A percentile compares a stretch with the other conserved stretches of the same genome.
These are phyloP conservation scores for Neurospora sublineolata DNA, from an alignment of 495 filamentous ascomycete genomes.

Conservation along the genomic window DNA sequence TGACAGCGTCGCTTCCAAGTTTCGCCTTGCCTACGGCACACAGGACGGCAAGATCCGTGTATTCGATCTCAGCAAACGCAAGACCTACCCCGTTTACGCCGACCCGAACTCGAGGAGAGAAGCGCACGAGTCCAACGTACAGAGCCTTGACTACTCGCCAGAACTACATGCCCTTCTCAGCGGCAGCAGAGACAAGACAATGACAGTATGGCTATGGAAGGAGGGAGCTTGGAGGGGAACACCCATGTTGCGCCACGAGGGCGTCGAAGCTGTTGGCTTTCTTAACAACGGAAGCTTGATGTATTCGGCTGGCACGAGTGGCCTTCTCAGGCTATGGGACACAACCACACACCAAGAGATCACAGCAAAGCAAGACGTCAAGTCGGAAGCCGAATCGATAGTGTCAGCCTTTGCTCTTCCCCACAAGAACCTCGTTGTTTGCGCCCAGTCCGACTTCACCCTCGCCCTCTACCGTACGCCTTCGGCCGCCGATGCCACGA, in stretches of 20 bases:
- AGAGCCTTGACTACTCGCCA: conserved; percentile 66
- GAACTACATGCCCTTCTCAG: conserved; percentile 66
- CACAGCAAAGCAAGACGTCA: conserved; percentile 54
- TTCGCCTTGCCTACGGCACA: conserved; percentile 77
- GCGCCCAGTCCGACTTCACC: conserved; percentile 82
- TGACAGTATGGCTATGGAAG: conserved; percentile 91
- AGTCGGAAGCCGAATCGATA: conserved; percentile 66
- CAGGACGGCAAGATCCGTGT: conserved; percentile 87
- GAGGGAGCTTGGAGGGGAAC: conserved; percentile 72
- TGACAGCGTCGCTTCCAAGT: conserved; percentile 37
- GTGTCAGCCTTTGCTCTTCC: conserved; percentile 55
- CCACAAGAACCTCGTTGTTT: conserved; percentile 55
- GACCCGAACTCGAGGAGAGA: conserved; percentile 36
- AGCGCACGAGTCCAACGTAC: conserved; percentile 86
- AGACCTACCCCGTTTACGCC: conserved; percentile 55
- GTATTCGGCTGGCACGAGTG: conserved; percentile 79
- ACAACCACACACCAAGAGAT: conserved; percentile 64
- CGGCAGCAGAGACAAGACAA: conserved; percentile 89
- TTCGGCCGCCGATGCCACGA: conserved; percentile 10
- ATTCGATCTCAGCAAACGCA: conserved; percentile 81
- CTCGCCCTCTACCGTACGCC: conserved; percentile 58
- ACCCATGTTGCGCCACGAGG: conserved; percentile 75
- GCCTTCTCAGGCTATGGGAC: conserved; percentile 72
- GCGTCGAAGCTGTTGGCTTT: conserved; percentile 75
- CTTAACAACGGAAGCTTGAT: conserved; percentile 54